Base-by-base conservation (phyloP, 148 eudicot species). In the Gaultheria prostrata region DNA sequence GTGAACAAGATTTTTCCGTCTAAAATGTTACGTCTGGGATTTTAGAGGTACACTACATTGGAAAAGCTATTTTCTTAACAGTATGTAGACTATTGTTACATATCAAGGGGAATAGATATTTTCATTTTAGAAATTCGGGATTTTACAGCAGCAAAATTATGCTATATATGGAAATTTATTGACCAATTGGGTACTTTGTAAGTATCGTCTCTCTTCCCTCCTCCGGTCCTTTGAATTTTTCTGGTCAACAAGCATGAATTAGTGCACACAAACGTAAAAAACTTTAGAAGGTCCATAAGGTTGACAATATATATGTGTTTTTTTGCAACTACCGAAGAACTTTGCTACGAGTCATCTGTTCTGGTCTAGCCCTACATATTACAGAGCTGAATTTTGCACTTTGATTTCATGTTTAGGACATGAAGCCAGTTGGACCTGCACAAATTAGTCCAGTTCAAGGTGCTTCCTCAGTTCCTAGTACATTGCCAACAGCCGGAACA, bases 391-490 rank as follows among this genome's bases (percentile, higher is more conserved):
- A 71, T 32, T 71, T 71, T 49, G 15, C 79, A 26, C 35, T 51
- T 53, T 17, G 63, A 78, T 51, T 53, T 78, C 63, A 32, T 20
- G 39, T 51, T 51, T 30, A 78, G 91, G 93, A 86, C 18, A 84
- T 10, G 85, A 89, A 79, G 80, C 78, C 75, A 24, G 77, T 50
- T 46, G 74, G 14, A 69, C 84, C 80, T 10, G 85, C 80, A 24
- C 84, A 30, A 85, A 85, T 32, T 79, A 89, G 65, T 79, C 79
- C 78, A 54, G 26, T 77, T 71, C 75, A 76, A 45, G 78, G 76
- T 85, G 85, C 90, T 72, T 75, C 88, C 30, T 73, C 92, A 70
- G 88, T 77, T 82, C 85, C 90, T 59, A 73, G 50, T 77, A 85
- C 89, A 49, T 30, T 80, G 39, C 77, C 72, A 76, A 77, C 77